Evolutionary conservation across 2,329 filamentous ascomycete species (phyloP), one percentile per base, ranked within the genome.

Genomic region (Xylaria arbuscula): DNA sequence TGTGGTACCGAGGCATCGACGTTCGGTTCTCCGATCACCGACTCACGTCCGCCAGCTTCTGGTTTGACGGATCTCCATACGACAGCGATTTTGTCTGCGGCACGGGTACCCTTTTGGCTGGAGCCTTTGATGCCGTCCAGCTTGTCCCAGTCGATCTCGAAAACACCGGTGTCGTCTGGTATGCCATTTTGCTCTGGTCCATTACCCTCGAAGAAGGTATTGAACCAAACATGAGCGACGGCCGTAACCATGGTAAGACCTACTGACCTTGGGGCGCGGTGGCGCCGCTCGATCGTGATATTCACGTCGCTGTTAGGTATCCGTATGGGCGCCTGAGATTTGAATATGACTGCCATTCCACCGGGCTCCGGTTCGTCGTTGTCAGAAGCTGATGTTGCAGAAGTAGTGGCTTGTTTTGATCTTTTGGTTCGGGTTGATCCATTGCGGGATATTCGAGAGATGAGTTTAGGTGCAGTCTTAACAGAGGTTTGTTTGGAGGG

Each of bases 91-190:
- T 88, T 88, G 77, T 99, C 95, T 9, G 97, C 89, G 0, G 93
- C 93, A 51, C 90, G 86, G 0, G 91, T 91, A 0, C 96, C 96
- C 78, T 97, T 97, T 38, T 90, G 87, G 24, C 86, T 89, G 4
- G 92, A 94, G 0, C 96, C 96, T 79, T 98, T 98, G 79, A 99
- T 94, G 2, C 96, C 96, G 74, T 99, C 96, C 89, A 99, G 92
- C 62, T 84, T 83, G 47, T 88, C 86, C 87, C 87, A 89, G 0
- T 85, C 84, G 34, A 89, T 86, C 66, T 82, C 80, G 58, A 89
- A 89, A 2, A 89, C 82, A 11, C 87, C 95, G 10, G 87, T 92
- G 51, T 90, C 86, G 57, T 92, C 86, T 0, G 93, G 85, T 17
- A 84, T 81, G 28, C 92, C 93, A 34, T 83, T 80, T 50, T 89